These are phyloP conservation scores for grape (Vitis vinifera) DNA, from an alignment of 164 flowering plant genomes.

Conservation along the genomic window ASM3070453v1 NC_081811.1:22201001-22201500, in stretches of 20 bases:
- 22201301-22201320: no score
- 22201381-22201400: no score
- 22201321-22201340: no score
- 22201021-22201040: not conserved
- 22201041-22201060: not conserved
- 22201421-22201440: no score
- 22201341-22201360: no score
- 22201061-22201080: no score
- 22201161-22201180: slow-evolving; percentile 83
- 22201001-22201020: not conserved
- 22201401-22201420: no score
- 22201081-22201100: no score
- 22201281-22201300: not conserved
- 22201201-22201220: slow-evolving; percentile 53
- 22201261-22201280: not conserved
- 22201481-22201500: not conserved
- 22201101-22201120: no score
- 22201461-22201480: not conserved
- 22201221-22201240: slow-evolving; percentile 46
- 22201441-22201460: no score
- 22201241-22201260: slow-evolving; percentile 45
- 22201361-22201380: no score
- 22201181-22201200: slow-evolving; percentile 86
- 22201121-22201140: not conserved
- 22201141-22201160: slow-evolving; percentile 5